Evolutionary conservation across 2,329 filamentous ascomycete species (phyloP), one percentile per base, ranked within the genome.

Genomic region (Fusarium dlaminii): DNA sequence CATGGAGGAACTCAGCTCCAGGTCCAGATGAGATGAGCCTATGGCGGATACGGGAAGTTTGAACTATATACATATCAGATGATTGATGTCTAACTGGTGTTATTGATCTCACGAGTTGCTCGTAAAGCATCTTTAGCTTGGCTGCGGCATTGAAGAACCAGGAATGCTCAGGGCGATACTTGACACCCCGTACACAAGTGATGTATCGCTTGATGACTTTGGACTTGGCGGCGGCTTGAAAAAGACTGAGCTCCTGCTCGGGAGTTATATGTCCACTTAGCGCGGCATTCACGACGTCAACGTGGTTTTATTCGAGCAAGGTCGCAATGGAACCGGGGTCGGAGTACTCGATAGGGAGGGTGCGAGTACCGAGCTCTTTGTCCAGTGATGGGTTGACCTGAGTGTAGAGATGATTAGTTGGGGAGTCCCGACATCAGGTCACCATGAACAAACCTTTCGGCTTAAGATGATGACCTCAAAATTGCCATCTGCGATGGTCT

Each of bases 361-460:
- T 48, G 3, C 45, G 27, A 22, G 27, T 10, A 8, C 45, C 45
- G 9, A 48, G 20, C 13, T 48, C 45, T 11, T 11, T 22, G 27
- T 48, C 45, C 6, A 48, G 27, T 22, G 27, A 15, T 12, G 27
- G 45, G 10, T 30, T 48, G 13, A 5, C 20, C 27, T 48, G 13
- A 8, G 20, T 7, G 11, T 48, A 30, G 9, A 29, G 4, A 48
- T 15, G 2, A 10, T 48, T 48, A 48, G 9, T 6, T 30, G 5
- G 27, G 2, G 13, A 15, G 13, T 10, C 1, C 18, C 13, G 5
- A 17, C 0, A 17, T 15, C 4, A 8, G 2, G 14, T 20, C 6
- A 8, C 20, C 4, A 8, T 22, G 27, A 11, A 12, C 20, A 12
- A 30, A 22, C 45, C 27, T 30, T 48, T 11, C 27, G 14, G 7